These are phyloP conservation scores for Suillus subluteus DNA, from an alignment of 768 basidiomycete species.

Conservation along the genomic window DNA sequence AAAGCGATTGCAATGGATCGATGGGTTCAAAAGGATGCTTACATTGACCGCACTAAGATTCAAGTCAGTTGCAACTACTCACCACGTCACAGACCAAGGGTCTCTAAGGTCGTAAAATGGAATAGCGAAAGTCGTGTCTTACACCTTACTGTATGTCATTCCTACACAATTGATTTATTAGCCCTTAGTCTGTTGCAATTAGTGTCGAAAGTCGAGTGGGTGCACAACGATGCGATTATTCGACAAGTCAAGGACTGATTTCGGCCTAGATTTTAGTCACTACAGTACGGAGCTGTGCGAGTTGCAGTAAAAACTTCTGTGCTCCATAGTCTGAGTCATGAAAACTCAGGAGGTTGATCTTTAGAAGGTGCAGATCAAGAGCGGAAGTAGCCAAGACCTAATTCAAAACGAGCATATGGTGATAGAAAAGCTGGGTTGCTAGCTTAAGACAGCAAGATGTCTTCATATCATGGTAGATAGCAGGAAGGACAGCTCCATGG, in stretches of 20 bases:
- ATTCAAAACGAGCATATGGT: too few relatives aligned
- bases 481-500: neutral
- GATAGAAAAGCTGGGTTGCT: neutral
- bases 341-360: too few relatives aligned
- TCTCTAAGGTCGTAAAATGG: neutral
- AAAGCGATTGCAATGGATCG: neutral
- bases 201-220: too few relatives aligned
- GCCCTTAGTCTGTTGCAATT: neutral
- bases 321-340: too few relatives aligned
- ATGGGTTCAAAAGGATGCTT: neutral
- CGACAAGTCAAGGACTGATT: too few relatives aligned
- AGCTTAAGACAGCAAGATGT: neutral
- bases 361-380: too few relatives aligned
- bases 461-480: neutral
- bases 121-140: neutral
- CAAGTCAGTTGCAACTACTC: neutral
- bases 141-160: neutral
- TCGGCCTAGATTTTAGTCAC: too few relatives aligned
- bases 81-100: neutral
- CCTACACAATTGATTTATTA: neutral
- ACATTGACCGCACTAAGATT: neutral
- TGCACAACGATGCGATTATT: neutral
- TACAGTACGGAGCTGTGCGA: too few relatives aligned
- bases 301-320: too few relatives aligned
- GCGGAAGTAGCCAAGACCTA: too few relatives aligned